Percentiles rank a stretch among this genome's conserved stretches.
Conservation (phyloP, 2,329 filamentous ascomycete species). For the Thermoascus crustaceus region DNA sequence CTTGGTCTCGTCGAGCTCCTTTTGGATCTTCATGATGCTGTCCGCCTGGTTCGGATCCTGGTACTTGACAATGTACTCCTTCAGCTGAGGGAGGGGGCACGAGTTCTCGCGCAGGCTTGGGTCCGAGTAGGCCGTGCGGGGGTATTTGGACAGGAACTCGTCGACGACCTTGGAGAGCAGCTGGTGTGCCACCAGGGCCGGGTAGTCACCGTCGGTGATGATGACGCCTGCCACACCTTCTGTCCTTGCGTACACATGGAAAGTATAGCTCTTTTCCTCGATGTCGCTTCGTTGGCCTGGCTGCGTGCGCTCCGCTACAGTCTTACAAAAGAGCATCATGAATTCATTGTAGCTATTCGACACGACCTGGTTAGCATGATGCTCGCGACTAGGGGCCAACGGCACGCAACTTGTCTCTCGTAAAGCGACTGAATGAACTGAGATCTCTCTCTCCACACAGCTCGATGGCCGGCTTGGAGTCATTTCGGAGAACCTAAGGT, state of each 20-base stretch:
- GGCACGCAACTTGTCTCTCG: conserved; percentile 53
- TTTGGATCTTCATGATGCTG: conserved; percentile 91
- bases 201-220: conserved; percentile 69
- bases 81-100: conserved; percentile 62
- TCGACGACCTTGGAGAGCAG: conserved; percentile 80
- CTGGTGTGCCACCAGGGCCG: conserved; percentile 72
- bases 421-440: conserved; percentile 72
- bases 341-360: conserved; percentile 51
- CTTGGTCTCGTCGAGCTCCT: conserved; percentile 95
- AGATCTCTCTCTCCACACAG: conserved; percentile 70
- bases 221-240: conserved; percentile 69
- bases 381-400: conserved; percentile 3
- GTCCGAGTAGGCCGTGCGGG: conserved; percentile 57
- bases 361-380: conserved; percentile 1
- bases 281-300: conserved; percentile 79
- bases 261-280: conserved; percentile 50
- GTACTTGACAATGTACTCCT: conserved; percentile 70
- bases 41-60: conserved; percentile 85
- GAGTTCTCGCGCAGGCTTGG: conserved; percentile 39
- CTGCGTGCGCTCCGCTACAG: conserved; percentile 74
- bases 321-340: conserved; percentile 80
- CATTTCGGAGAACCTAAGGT: conserved; percentile 69
- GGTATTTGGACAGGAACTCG: conserved; percentile 73
- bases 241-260: conserved; percentile 65
- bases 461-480: conserved; percentile 66